Percentiles rank a stretch among this genome's conserved stretches.
Evolutionary conservation across 106 monocot genomes (phyloP).

Genomic region (Phalaenopsis aphrodite): DNA sequence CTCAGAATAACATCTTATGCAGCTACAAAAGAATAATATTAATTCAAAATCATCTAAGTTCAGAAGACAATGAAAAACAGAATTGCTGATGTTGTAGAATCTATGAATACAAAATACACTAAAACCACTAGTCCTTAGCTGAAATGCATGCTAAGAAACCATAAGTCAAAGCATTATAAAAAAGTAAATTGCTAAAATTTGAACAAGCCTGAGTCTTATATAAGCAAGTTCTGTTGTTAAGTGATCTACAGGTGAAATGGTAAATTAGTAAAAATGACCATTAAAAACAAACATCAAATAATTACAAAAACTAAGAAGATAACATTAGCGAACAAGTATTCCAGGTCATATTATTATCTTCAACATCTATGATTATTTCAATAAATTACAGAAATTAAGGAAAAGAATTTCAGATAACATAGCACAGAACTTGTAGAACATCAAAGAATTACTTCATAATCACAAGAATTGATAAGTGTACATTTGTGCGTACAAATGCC

Average conservation of each 20-base stretch:
- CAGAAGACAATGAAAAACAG: not conserved
- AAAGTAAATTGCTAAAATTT: not conserved
- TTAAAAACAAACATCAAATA: not conserved
- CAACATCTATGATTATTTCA: too few relatives aligned
- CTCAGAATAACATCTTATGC: constrained; percentile 9
- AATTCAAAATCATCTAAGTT: constrained; percentile 2
- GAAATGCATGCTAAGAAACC: not conserved
- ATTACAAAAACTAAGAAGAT: not conserved
- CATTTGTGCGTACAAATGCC: too few relatives aligned
- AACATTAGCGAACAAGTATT: not conserved
- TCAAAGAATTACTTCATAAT: too few relatives aligned
- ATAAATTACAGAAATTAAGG: too few relatives aligned
- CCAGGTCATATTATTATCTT: not conserved
- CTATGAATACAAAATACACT: not conserved
- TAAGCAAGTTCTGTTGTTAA: not conserved
- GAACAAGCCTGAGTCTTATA: not conserved
- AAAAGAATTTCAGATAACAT: too few relatives aligned
- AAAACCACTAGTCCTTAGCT: not conserved
- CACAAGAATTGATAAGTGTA: too few relatives aligned
- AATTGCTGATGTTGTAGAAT: not conserved
- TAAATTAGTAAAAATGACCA: not conserved
- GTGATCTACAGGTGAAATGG: not conserved
- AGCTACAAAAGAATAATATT: not conserved
- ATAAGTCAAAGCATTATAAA: not conserved
- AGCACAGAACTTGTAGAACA: too few relatives aligned